Conservation (phyloP, 352 stramenopile species). For the Phytophthora sojae region DNA sequence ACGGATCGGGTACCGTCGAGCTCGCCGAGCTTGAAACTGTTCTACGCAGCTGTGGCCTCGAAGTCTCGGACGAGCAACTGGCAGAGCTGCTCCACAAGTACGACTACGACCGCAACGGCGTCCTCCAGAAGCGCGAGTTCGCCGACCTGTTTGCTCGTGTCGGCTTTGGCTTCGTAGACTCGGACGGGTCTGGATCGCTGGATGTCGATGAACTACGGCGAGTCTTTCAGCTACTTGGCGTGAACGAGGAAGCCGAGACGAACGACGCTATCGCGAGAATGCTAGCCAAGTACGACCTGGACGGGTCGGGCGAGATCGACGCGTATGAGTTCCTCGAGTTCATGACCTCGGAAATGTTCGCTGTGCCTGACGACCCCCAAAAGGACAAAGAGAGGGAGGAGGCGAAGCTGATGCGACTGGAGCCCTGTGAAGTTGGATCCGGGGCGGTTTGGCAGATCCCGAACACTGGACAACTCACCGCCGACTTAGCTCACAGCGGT, state of each 20-base stretch:
- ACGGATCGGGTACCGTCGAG: conserved; percentile 59
- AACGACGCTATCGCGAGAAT: conserved; percentile 49
- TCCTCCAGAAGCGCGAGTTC: conserved; percentile 58
- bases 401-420: conserved; percentile 11
- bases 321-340: conserved; percentile 79
- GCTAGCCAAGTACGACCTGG: conserved; percentile 72
- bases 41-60: conserved; percentile 45
- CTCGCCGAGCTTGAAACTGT: conserved; percentile 44
- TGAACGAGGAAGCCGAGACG: conserved; percentile 45
- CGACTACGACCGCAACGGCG: conserved; percentile 61
- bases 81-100: conserved; percentile 50
- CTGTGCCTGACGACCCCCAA: conserved; percentile 13
- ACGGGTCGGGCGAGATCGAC: conserved; percentile 78
- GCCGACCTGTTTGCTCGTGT: conserved; percentile 64
- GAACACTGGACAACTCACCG: conserved; percentile 36
- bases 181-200: conserved; percentile 60
- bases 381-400: conserved; percentile 1
- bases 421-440: conserved; percentile 25
- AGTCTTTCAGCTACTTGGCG: conserved; percentile 61
- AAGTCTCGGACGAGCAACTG: conserved; percentile 45
- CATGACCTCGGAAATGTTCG: conserved; percentile 64
- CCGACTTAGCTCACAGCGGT: conserved; percentile 44
- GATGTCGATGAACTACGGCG: conserved; percentile 56
- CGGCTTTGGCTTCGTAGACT: conserved; percentile 69
- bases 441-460: conserved; percentile 56